Evolutionary conservation across 2,329 filamentous ascomycete species (phyloP), one percentile per base, ranked within the genome.

Genomic region (Parafenestella ontariensis): DNA sequence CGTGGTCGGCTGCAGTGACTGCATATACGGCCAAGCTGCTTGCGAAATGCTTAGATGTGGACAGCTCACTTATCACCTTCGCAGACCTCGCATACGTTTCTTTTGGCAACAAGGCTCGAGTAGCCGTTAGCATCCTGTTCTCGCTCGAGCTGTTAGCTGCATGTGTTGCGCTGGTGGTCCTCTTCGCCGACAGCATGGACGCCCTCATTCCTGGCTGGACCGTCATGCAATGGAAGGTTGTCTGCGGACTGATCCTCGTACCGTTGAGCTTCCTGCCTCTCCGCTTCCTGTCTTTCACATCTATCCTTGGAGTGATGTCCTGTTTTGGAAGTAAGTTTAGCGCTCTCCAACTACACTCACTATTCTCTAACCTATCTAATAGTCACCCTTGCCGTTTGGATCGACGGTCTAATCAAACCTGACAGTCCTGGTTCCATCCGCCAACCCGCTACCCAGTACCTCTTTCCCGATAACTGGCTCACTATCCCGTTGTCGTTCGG

Each of bases 101-200:
- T 18, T 97, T 96, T 74, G 94, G 94, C 8, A 85, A 87, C 15
- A 88, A 85, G 53, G 94, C 92, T 31, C 88, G 94, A 31, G 81
- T 96, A 29, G 84, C 89, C 26, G 94, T 91, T 7, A 96, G 92
- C 58, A 80, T 96, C 0, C 81, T 98, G 15, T 98, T 98, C 77
- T 92, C 88, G 10, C 74, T 98, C 39, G 94, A 98, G 75, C 83
- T 98, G 23, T 77, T 96, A 28, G 93, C 90, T 7, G 91, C 92
- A 20, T 96, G 91, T 70, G 93, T 98, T 26, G 94, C 94, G 3
- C 82, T 96, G 3, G 85, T 96, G 28, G 91, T 96, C 18, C 84
- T 97, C n/a, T 98, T 98, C 74, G 91, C 91, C n/a, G 95, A 98
- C 77, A 96, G 91, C 40, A 82, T 98, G 65, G 81, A 91, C 66